Evolutionary conservation across 2,329 filamentous ascomycete species (phyloP), one percentile per base, ranked within the genome.

Genomic region (Cladosporium sp.): DNA sequence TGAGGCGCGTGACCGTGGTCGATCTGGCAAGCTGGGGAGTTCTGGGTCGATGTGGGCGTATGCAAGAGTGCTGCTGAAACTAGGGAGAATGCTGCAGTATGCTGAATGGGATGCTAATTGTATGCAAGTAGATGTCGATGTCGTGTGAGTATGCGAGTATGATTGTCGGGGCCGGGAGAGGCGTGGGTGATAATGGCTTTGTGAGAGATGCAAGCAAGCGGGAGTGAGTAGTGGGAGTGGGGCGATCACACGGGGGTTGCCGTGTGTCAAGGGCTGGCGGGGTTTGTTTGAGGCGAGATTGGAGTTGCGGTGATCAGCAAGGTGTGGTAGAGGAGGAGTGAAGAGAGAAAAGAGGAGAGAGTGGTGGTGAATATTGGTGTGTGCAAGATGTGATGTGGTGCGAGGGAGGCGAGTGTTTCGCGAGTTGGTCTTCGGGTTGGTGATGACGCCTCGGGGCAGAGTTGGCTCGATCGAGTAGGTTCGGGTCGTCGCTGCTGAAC

Each of bases 141-240:
- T 58, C 32, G 60, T 54, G 24, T 26, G 28, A 32, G n/a, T 32
- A 21, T 21, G 36, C 14, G 61, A 14, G 21, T 41, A 38, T 21
- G 30, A 12, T 62, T 4, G 44, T 36, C n/a, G 59, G 26, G 41
- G 59, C 24, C 7, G 14, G 41, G 44, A 8, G 47, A 26, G 61
- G 49, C 41, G 61, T 54, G 61, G 8, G 26, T 57, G 61, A 30
- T 63, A 54, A 38, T 38, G 61, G 34, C 49, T 36, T 62, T 54
- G 61, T 64, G 61, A 64, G 61, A 49, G 34, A 36, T 21, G 61
- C 61, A 57, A 54, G 34, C 51, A 55, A 64, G 61, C 61, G 61
- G 34, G 49, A 63, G 60, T 51, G 59, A 47, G 59, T 47, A 47
- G 24, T 38, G 59, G 57, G 57, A 36, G 36, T 58, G 55, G 32